Conservation (phyloP, 768 basidiomycete genomes). For the Hortiboletus flavorubellus region DNA sequence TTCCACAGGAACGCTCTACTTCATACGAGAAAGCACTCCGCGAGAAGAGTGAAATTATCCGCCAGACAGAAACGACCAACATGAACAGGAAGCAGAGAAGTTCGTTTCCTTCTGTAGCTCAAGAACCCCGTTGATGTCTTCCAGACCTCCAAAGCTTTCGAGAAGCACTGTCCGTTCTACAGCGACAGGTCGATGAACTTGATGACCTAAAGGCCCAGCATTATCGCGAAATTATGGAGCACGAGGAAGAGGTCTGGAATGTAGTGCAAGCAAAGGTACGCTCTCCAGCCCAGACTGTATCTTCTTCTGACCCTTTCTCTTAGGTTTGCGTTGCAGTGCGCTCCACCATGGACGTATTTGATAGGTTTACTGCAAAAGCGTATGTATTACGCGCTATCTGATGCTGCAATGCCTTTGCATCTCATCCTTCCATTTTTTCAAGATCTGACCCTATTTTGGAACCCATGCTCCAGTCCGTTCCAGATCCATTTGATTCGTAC, state of each 20-base stretch:
- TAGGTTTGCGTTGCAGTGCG: constrained; percentile 81
- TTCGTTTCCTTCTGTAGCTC: constrained; percentile 37
- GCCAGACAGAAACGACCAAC: constrained; percentile 79
- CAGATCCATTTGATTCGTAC: constrained; percentile 92
- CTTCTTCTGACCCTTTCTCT: constrained; percentile 13
- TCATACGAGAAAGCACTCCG: constrained; percentile 78
- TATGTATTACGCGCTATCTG: constrained; percentile 37
- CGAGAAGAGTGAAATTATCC: constrained; percentile 82
- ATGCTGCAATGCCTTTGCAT: constrained; percentile 1
- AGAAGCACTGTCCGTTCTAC: constrained; percentile 75
- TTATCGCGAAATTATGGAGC: constrained; percentile 85
- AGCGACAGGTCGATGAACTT: constrained; percentile 87
- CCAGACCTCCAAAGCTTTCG: constrained; percentile 89
- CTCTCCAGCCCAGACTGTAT: not conserved
- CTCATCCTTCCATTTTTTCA: constrained; percentile 27
- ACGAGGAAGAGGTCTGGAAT: constrained; percentile 96
- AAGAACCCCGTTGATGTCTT: constrained; percentile 7
- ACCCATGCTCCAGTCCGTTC: constrained; percentile 83
- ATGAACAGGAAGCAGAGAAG: constrained; percentile 85
- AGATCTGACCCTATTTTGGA: constrained; percentile 89
- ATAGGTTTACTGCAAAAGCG: constrained; percentile 83
- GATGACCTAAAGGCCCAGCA: constrained; percentile 82
- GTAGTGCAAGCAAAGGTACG: constrained; percentile 79
- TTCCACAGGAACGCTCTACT: constrained; percentile 71
- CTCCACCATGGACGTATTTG: constrained; percentile 90